A percentile compares a stretch with the other conserved stretches of the same genome.
Conservation (phyloP, 2,329 filamentous ascomycete genomes). For the Cladosporium sp. region DNA sequence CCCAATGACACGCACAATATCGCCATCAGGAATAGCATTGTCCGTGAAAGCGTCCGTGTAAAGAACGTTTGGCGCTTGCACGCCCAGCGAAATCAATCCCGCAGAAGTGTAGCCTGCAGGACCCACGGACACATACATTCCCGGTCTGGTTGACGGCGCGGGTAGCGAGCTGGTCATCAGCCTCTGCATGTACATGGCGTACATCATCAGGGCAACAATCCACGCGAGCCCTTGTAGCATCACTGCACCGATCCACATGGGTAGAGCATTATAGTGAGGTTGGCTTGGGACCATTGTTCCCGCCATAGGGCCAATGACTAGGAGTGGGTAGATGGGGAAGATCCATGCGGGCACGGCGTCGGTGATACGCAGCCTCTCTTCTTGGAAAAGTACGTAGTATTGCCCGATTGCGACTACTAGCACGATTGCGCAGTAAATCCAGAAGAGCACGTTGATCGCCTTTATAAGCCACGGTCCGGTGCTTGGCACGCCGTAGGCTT, state of each 20-base stretch:
- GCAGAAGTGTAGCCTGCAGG: constrained; percentile 31
- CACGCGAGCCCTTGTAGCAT: constrained; percentile 45
- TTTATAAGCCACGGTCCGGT: constrained; percentile 53
- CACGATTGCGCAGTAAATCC: constrained; percentile 61
- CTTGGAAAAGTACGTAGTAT: constrained; percentile 26
- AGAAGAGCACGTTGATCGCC: constrained; percentile 63
- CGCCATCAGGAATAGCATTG: constrained; percentile 17
- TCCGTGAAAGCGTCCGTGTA: constrained; percentile 7
- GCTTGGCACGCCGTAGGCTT: constrained; percentile 60
- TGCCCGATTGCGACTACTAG: constrained; percentile 60
- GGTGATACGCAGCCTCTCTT: constrained; percentile 19
- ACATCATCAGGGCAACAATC: constrained; percentile 42
- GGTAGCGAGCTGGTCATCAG: constrained; percentile 43
- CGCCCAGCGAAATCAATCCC: constrained; percentile 23
- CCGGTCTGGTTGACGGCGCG: constrained; percentile 35
- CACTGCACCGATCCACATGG: constrained; percentile 43
- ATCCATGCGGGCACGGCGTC: constrained; percentile 31
- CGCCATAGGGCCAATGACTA: constrained; percentile 38
- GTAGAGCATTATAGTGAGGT: constrained; percentile 30
- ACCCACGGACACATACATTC: constrained; percentile 52
- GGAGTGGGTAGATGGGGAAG: constrained; percentile 31
- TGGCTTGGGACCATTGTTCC: constrained; percentile 31
- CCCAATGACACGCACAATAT: constrained; percentile 23
- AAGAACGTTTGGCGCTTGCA: constrained; percentile 2
- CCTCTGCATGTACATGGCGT: constrained; percentile 38